Evolutionary conservation across 1,284 basidiomycete species (phyloP).

Genomic region (Stygiomarasmius scandens): DNA sequence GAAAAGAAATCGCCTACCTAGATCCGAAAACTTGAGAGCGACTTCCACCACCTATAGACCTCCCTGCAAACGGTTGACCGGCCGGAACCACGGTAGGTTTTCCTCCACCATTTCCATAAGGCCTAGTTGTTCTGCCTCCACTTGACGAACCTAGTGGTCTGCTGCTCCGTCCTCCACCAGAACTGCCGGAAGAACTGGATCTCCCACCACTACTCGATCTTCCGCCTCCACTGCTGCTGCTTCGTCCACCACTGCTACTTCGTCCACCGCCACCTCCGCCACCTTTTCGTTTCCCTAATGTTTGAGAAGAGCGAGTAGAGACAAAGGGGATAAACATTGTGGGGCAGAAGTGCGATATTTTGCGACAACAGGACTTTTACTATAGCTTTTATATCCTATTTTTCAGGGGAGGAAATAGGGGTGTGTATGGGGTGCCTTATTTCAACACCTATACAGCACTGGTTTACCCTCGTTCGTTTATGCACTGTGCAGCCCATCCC

Average conservation of each 20-base stretch:
- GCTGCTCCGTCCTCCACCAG: slow-evolving; percentile 6
- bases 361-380: too few species aligned
- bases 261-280: slow-evolving; percentile 24
- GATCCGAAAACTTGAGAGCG: slow-evolving; percentile 38
- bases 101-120: slow-evolving; percentile 35
- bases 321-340: not conserved
- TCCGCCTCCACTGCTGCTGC: slow-evolving; percentile 14
- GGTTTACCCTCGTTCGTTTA: too few species aligned
- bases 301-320: not conserved
- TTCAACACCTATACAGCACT: too few species aligned
- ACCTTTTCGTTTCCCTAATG: not conserved
- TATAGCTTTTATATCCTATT: too few species aligned
- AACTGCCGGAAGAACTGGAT: slow-evolving; percentile 4
- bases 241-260: slow-evolving; percentile 18
- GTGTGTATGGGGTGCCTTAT: too few species aligned
- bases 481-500: too few species aligned
- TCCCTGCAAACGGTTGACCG: slow-evolving; percentile 37
- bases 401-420: too few species aligned
- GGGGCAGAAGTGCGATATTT: too few species aligned
- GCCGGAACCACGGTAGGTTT: slow-evolving; percentile 30
- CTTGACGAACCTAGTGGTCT: not conserved
- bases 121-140: slow-evolving; percentile 22
- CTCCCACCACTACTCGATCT: not conserved
- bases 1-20: slow-evolving; percentile 25
- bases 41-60: slow-evolving; percentile 37